phyloP scores from a whole-genome alignment of 192 early-diverging fungal genomes.

The Umbelopsis sp. region DNA sequence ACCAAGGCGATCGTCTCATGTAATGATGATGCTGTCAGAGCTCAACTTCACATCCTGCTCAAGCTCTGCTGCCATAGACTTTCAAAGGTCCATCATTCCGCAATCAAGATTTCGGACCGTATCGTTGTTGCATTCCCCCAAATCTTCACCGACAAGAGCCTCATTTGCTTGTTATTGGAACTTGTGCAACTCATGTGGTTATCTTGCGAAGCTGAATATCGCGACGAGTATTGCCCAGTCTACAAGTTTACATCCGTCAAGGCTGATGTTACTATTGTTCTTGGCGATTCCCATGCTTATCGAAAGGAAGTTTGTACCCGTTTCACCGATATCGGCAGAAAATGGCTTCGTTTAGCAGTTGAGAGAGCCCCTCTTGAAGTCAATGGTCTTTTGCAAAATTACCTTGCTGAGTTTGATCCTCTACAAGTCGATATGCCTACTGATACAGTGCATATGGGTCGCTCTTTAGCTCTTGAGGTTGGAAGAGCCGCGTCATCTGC shows the following conservation, averaged over 20 bases:
- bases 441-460: conserved; percentile 63
- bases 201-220: conserved; percentile 75
- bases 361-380: conserved; percentile 70
- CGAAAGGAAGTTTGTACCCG: conserved; percentile 65
- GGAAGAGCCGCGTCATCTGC: conserved; percentile 39
- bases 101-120: conserved; percentile 61
- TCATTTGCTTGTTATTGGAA: conserved; percentile 78
- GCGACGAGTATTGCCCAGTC: conserved; percentile 75
- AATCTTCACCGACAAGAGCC: conserved; percentile 73
- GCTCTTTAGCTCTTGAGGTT: conserved; percentile 68
- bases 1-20: conserved; percentile 51
- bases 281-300: conserved; percentile 74
- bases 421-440: conserved; percentile 54
- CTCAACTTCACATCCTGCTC: conserved; percentile 63
- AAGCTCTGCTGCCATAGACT: conserved; percentile 72
- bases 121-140: conserved; percentile 71
- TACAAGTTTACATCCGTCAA: conserved; percentile 68
- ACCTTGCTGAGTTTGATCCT: conserved; percentile 64
- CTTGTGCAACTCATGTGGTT: conserved; percentile 80
- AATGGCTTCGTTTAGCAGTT: conserved; percentile 68
- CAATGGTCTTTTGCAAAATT: conserved; percentile 67
- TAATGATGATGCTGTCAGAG: conserved; percentile 48
- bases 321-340: conserved; percentile 60
- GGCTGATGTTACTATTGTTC: conserved; percentile 64
- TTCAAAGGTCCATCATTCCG: conserved; percentile 65